phyloP scores from a whole-genome alignment of 345 rosid species.

The Atalantia buxifolia region DNA sequence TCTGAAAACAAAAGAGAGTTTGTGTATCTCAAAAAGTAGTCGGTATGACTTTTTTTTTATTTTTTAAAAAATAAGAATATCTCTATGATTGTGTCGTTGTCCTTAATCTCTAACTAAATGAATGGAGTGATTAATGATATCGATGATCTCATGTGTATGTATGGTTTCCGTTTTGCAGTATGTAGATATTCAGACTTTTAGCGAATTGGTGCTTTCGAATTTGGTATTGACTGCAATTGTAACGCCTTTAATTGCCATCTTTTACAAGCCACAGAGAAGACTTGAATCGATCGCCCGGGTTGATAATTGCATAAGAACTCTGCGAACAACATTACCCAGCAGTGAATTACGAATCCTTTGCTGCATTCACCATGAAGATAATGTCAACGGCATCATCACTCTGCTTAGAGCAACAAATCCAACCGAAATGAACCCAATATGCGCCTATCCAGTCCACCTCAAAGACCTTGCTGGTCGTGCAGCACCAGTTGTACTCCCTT shows the following conservation, averaged over 20 bases:
- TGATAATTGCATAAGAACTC: neutral
- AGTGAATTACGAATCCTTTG: constrained; percentile 24
- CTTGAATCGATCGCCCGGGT: neutral
- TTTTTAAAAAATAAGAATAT: no score
- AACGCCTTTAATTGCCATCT: constrained; percentile 9
- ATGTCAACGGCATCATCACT: constrained; percentile 24
- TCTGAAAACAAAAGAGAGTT: no score
- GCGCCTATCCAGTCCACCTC: constrained; percentile 19
- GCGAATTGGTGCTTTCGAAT: constrained; percentile 19
- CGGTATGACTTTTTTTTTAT: no score
- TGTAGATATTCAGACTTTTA: constrained; percentile 12
- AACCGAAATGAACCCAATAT: constrained; percentile 3
- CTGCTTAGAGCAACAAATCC: constrained; percentile 30
- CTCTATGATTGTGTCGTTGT: no score
- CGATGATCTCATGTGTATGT: no score
- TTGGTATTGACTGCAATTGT: constrained; percentile 19
- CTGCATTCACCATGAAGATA: constrained; percentile 34
- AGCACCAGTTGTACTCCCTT: constrained; percentile 23
- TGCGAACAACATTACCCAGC: neutral
- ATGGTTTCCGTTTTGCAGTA: constrained; percentile 14
- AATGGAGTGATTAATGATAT: no score
- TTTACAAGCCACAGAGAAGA: constrained; percentile 23
- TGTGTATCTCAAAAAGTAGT: no score
- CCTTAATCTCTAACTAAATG: no score
- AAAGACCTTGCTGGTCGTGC: constrained; percentile 24